Evolutionary conservation across 352 stramenopile species (phyloP).

Genomic region (Phytophthora foliorum): DNA sequence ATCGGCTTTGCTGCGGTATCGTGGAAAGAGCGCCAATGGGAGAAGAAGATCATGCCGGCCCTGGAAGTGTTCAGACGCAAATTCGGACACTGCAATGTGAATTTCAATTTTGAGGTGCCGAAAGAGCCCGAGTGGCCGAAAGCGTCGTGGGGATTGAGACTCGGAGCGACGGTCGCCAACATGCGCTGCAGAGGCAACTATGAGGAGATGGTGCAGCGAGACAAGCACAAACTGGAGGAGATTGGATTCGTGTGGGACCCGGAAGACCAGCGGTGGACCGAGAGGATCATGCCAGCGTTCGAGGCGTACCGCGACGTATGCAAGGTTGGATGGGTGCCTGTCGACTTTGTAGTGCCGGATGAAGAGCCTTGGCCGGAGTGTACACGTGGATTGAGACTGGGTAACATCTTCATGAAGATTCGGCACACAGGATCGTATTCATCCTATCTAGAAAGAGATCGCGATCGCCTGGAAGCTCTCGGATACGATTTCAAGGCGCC

Average conservation of each 20-base stretch:
- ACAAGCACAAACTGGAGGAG: constrained; percentile 47
- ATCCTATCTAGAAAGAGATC: constrained; percentile 56
- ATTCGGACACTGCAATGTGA: constrained; percentile 39
- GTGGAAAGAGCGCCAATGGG: constrained; percentile 24
- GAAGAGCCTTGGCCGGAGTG: constrained; percentile 45
- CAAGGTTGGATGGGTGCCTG: constrained; percentile 40
- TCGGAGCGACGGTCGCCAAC: constrained; percentile 35
- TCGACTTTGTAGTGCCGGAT: constrained; percentile 51
- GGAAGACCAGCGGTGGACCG: constrained; percentile 57
- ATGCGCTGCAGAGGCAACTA: constrained; percentile 55
- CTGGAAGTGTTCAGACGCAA: constrained; percentile 22
- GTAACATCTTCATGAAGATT: constrained; percentile 67
- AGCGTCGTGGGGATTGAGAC: constrained; percentile 15
- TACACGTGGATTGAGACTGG: constrained; percentile 50
- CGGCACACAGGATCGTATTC: constrained; percentile 51
- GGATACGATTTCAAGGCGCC: constrained; percentile 41
- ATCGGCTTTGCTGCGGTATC: constrained; percentile 22
- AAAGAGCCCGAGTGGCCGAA: constrained; percentile 25
- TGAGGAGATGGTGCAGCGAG: constrained; percentile 38
- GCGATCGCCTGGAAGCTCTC: constrained; percentile 50
- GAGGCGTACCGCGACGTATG: constrained; percentile 41
- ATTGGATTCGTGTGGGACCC: constrained; percentile 66
- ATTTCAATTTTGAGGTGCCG: constrained; percentile 38
- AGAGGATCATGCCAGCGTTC: constrained; percentile 57
- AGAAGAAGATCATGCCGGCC: constrained; percentile 40